Conservation (phyloP, 345 rosid species). For the Syzygium aqueum region DNA sequence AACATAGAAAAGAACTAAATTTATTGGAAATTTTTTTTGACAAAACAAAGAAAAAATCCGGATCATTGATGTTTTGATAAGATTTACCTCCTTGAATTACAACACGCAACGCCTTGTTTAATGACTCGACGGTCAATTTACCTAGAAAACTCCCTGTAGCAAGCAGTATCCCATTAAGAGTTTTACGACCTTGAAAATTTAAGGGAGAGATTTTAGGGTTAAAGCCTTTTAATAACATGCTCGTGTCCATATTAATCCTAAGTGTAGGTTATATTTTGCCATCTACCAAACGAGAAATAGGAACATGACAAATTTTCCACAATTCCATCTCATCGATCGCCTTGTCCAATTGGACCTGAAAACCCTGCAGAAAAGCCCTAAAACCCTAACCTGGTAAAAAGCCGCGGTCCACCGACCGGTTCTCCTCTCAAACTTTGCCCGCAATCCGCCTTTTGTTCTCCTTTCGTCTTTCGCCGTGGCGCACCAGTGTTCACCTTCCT, state of each 20-base stretch:
- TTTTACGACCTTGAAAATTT: too few species aligned
- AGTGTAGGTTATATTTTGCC: neutral
- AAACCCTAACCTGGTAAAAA: neutral
- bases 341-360: neutral
- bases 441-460: neutral
- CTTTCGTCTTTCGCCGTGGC: neutral
- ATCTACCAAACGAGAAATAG: neutral
- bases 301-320: neutral
- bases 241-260: neutral
- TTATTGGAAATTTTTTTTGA: too few species aligned
- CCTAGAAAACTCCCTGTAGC: too few species aligned
- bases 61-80: too few species aligned
- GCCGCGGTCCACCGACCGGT: neutral
- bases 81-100: too few species aligned
- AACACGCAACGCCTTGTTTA: too few species aligned
- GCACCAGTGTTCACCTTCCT: neutral
- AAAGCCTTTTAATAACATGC: too few species aligned
- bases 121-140: too few species aligned
- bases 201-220: too few species aligned
- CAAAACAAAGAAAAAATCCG: too few species aligned
- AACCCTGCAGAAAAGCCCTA: neutral
- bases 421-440: neutral
- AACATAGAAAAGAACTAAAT: too few species aligned
- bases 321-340: neutral
- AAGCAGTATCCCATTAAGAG: too few species aligned